These are phyloP conservation scores for Clathrus columnatus DNA, from an alignment of 768 basidiomycete genomes.

Conservation along the genomic window DNA sequence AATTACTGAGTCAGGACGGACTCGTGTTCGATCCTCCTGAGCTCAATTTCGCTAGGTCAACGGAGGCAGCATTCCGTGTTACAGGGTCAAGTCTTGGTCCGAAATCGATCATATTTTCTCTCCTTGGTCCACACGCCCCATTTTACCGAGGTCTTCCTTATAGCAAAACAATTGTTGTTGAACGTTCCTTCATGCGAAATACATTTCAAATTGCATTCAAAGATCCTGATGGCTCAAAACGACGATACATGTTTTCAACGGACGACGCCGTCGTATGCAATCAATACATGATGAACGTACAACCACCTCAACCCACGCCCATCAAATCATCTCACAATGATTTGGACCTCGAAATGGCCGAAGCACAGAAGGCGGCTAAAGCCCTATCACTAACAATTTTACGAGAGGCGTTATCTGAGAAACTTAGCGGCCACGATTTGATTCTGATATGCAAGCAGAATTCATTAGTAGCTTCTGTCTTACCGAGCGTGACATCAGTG, in stretches of 20 bases:
- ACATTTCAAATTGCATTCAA: conserved; percentile 89
- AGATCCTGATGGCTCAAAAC: conserved; percentile 54
- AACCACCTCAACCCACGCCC: conserved; percentile 27
- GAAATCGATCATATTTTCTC: conserved; percentile 75
- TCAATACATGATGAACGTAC: conserved; percentile 63
- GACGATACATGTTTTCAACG: conserved; percentile 93
- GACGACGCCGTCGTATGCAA: conserved; percentile 68
- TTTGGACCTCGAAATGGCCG: not conserved
- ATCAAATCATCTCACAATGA: conserved; percentile 6
- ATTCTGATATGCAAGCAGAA: conserved; percentile 11
- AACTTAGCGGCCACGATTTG: conserved; percentile 5
- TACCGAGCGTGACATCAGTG: conserved; percentile 8
- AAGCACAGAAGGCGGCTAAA: conserved; percentile 8
- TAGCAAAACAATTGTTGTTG: conserved; percentile 69
- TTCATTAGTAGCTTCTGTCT: conserved; percentile 3
- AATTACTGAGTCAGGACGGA: conserved; percentile 73
- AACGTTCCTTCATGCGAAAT: conserved; percentile 93
- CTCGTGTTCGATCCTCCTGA: conserved; percentile 81
- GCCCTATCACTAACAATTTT: conserved; percentile 7
- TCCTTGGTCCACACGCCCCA: conserved; percentile 75
- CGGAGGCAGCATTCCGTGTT: conserved; percentile 83
- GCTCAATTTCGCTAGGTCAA: conserved; percentile 67
- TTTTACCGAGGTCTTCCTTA: conserved; percentile 75
- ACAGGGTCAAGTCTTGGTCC: conserved; percentile 78
- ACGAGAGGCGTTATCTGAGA: conserved; percentile 10